These are phyloP conservation scores for Thraustochytrium striatum DNA, from an alignment of 352 stramenopile species.

Conservation along the genomic window DNA sequence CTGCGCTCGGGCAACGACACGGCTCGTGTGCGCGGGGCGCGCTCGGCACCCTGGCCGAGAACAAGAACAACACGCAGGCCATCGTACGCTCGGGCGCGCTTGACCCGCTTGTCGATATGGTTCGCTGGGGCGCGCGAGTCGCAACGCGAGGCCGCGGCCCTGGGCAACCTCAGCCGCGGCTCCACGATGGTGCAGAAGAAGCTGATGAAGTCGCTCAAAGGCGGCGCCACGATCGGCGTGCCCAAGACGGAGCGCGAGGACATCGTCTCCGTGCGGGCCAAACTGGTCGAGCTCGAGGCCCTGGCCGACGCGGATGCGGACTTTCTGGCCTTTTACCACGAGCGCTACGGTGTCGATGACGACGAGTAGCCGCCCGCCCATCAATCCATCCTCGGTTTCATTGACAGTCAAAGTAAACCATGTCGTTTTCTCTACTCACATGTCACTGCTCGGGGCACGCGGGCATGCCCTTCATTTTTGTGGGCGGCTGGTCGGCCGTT, in stretches of 20 bases:
- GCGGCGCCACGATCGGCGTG: neutral
- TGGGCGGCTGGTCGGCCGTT: neutral
- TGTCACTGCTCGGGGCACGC: no score
- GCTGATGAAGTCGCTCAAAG: slow-evolving; percentile 10
- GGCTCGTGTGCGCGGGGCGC: slow-evolving; percentile 2
- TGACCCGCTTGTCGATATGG: slow-evolving; percentile 13
- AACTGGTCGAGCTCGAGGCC: slow-evolving; percentile 4
- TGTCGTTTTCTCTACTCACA: no score
- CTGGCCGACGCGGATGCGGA: no score
- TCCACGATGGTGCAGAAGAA: neutral
- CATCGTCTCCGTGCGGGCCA: neutral
- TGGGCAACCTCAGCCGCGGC: slow-evolving; percentile 1
- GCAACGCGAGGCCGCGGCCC: neutral
- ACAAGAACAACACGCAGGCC: neutral
- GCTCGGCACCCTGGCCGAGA: slow-evolving; percentile 10
- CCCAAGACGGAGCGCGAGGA: neutral
- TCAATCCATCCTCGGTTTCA: no score
- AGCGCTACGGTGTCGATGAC: no score
- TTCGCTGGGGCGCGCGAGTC: neutral
- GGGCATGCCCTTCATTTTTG: no score
- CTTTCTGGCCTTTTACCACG: no score
- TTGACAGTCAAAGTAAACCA: no score
- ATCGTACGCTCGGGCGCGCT: slow-evolving; percentile 15
- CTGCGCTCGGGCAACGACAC: neutral
- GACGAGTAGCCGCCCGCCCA: no score